Percentiles rank a stretch among this genome's conserved stretches.
Conservation (phyloP, 208 protist species). For the Acanthamoeba royreba region DNA sequence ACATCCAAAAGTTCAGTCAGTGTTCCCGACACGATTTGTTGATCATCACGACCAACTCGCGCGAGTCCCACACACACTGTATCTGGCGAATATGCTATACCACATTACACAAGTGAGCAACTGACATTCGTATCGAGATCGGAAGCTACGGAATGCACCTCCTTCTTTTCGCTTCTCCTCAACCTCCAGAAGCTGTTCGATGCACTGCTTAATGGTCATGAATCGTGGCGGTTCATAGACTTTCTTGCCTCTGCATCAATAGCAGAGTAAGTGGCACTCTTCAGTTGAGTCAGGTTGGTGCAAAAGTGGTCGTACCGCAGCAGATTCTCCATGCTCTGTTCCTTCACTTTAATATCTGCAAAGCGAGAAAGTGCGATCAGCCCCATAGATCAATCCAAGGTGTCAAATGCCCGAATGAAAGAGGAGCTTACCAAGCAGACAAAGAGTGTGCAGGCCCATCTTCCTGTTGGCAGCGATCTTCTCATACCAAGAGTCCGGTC, state of each 20-base stretch:
- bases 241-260: slow-evolving; percentile 78
- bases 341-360: slow-evolving; percentile 98
- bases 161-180: slow-evolving; percentile 83
- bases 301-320: slow-evolving; percentile 70
- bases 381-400: neutral
- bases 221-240: slow-evolving; percentile 97
- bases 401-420: neutral
- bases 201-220: slow-evolving; percentile 96
- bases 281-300: neutral
- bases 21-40: slow-evolving; percentile 91
- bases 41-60: slow-evolving; percentile 90
- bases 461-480: slow-evolving; percentile 89
- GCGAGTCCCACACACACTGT: slow-evolving; percentile 93
- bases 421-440: slow-evolving; percentile 85
- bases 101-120: too few relatives aligned
- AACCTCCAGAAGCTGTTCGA: slow-evolving; percentile 94
- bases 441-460: slow-evolving; percentile 95
- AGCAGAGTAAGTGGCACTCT: neutral
- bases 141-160: slow-evolving; percentile 43
- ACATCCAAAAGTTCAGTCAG: slow-evolving; percentile 87
- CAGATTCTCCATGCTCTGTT: slow-evolving; percentile 95
- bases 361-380: too few relatives aligned
- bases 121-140: too few relatives aligned
- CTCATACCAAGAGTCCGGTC: slow-evolving; percentile 96
- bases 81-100: slow-evolving; percentile 65